Percentiles rank a stretch among this genome's conserved stretches.
Evolutionary conservation across 352 stramenopile species (phyloP).

Genomic region (Discostella stelligera): DNA sequence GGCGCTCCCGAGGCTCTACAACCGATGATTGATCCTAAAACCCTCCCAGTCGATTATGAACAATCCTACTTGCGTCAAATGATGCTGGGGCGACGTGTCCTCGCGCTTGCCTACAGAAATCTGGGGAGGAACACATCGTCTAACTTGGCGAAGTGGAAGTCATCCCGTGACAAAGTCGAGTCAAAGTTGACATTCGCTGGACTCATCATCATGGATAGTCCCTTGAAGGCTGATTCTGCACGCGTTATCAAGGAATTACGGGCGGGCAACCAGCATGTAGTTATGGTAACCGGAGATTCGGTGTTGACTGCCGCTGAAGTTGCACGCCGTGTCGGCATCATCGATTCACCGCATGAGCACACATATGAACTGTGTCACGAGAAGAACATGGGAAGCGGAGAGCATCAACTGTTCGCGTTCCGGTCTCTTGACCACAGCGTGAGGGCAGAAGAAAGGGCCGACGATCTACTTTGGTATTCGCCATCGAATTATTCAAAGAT

Average conservation of each 20-base stretch:
- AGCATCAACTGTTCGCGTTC: constrained; percentile 28
- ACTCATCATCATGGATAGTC: constrained; percentile 92
- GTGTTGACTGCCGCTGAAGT: constrained; percentile 96
- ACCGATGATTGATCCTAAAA: constrained; percentile 81
- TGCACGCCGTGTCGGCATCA: constrained; percentile 92
- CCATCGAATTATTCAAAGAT: constrained; percentile 37
- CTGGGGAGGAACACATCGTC: constrained; percentile 70
- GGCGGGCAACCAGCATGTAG: constrained; percentile 89
- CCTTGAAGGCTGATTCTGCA: constrained; percentile 92
- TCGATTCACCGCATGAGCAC: constrained; percentile 61
- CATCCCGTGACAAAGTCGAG: constrained; percentile 61
- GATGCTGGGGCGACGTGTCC: constrained; percentile 84
- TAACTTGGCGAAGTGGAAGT: constrained; percentile 32
- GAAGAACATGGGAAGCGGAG: not conserved
- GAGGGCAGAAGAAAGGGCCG: not conserved
- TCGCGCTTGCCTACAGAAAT: constrained; percentile 95
- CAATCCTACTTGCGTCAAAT: constrained; percentile 82
- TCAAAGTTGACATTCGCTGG: constrained; percentile 91
- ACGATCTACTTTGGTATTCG: constrained; percentile 17
- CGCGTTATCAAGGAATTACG: constrained; percentile 91
- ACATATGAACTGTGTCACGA: constrained; percentile 44
- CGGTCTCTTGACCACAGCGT: constrained; percentile 12
- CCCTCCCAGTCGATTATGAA: constrained; percentile 88
- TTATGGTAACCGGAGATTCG: constrained; percentile 99
- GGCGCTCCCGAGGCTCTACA: constrained; percentile 94